phyloP scores from a whole-genome alignment of 1,284 basidiomycete species.

The Marasmius sp. region DNA sequence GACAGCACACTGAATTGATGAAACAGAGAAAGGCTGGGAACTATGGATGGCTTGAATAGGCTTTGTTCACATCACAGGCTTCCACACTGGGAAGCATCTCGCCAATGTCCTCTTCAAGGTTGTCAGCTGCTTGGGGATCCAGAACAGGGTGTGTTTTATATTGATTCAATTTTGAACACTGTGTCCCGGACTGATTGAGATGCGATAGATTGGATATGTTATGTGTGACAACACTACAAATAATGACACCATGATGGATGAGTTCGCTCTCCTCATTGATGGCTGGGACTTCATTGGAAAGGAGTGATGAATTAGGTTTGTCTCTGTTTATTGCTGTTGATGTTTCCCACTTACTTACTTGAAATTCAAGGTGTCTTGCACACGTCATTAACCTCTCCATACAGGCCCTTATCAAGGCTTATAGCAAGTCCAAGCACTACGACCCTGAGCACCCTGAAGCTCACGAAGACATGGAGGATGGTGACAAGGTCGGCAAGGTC shows the following conservation, averaged over 20 bases:
- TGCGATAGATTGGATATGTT: constrained; percentile 29
- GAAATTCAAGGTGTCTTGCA: constrained; percentile 30
- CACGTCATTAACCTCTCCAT: constrained; percentile 39
- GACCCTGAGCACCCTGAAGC: constrained; percentile 20
- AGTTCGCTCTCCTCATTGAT: constrained; percentile 4
- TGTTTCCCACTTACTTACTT: not conserved
- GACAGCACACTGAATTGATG: not conserved
- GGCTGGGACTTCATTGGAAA: constrained; percentile 14
- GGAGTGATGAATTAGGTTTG: constrained; percentile 22
- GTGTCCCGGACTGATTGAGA: too few species aligned
- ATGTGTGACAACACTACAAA: constrained; percentile 36
- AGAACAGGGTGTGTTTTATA: constrained; percentile 24
- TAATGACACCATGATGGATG: constrained; percentile 33
- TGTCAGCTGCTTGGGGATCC: constrained; percentile 22
- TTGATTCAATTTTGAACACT: too few species aligned
- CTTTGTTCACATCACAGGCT: constrained; percentile 32
- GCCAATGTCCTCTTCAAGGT: constrained; percentile 32
- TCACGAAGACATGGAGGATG: constrained; percentile 8
- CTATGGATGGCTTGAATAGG: constrained; percentile 29
- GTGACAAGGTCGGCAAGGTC: constrained; percentile 17
- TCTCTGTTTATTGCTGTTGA: not conserved
- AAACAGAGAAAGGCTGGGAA: constrained; percentile 20
- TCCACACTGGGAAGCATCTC: constrained; percentile 29
- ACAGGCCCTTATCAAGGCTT: constrained; percentile 29
- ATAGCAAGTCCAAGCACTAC: constrained; percentile 30